Evolutionary conservation across 2,329 filamentous ascomycete species (phyloP), one percentile per base, ranked within the genome.

Genomic region (Hypoxylon sp.): DNA sequence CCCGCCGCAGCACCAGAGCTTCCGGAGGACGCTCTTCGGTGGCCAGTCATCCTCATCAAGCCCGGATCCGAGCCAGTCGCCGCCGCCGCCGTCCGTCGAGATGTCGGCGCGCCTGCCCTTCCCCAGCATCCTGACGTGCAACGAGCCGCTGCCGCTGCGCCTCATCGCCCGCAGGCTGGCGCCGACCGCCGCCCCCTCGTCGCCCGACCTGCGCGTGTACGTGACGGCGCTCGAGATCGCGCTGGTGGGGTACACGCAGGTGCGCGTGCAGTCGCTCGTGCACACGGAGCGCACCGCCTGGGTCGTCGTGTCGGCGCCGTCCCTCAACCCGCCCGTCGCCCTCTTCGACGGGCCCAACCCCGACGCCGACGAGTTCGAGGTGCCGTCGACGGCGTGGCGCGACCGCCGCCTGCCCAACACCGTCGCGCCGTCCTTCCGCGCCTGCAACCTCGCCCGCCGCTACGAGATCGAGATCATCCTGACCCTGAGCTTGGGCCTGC

Each of bases 61-160:
- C 58, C 31, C 58, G 18, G 64, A 62, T 5, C 48, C 63, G 67
- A 77, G 58, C 47, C 67, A 70, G 27, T 79, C 83, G 2, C 81
- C 86, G 2, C 79, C 83, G 2, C 81, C 86, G 2, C 86, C 95
- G 10, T 88, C 87, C 3, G 82, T 97, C 38, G 93, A 97, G 65
- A 78, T 88, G 48, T 84, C 84, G 68, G 91, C 90, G 3, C 85
- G 94, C 27, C 78, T 99, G 26, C 95, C 95, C 0, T 90, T 92
- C 69, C 95, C 95, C 3, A 83, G 91, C 3, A 90, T 97, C 40
- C 78, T 98, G 46, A 97, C 93, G 0, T 96, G 93, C 77, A 96
- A 96, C 72, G 84, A 93, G 64, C 87, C 92, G 4, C 69, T 98
- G 6, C 94, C 94, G 0, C 79, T 98, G 2, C 85, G 92, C 1